Evolutionary conservation across 2,329 filamentous ascomycete genomes (phyloP).

Genomic region (Aphanocladium album): DNA sequence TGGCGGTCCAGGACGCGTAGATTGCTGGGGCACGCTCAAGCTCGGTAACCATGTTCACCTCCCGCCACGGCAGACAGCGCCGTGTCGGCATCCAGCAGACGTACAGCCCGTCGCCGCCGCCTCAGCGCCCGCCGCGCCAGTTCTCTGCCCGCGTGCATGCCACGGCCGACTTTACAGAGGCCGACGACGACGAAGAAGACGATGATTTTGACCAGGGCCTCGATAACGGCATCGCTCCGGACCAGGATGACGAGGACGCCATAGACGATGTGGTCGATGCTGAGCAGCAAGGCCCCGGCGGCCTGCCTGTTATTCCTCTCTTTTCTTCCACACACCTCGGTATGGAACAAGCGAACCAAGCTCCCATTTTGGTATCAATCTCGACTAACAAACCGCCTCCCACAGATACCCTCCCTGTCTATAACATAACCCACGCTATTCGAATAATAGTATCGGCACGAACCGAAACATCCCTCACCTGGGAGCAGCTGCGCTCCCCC

Average conservation of each 20-base stretch:
- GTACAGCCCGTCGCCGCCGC: constrained; percentile 27
- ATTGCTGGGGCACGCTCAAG: neutral
- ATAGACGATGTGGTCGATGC: constrained; percentile 33
- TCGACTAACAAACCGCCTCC: constrained; percentile 19
- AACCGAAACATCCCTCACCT: constrained; percentile 87
- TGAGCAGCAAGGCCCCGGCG: constrained; percentile 19
- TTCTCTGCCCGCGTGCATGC: constrained; percentile 40
- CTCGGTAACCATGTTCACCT: constrained; percentile 30
- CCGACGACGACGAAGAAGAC: constrained; percentile 50
- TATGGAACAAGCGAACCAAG: constrained; percentile 30
- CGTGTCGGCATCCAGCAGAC: constrained; percentile 24
- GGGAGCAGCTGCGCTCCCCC: constrained; percentile 93
- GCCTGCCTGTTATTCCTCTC: constrained; percentile 58
- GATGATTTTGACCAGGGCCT: constrained; percentile 34
- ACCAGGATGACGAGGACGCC: constrained; percentile 41
- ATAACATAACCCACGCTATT: constrained; percentile 85
- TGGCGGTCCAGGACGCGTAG: constrained; percentile 8
- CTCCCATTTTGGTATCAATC: neutral
- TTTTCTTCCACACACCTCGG: constrained; percentile 76
- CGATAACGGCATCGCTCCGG: constrained; percentile 45
- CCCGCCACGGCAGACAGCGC: constrained; percentile 30
- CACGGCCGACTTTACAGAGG: constrained; percentile 61
- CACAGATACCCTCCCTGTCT: constrained; percentile 78
- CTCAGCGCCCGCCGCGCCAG: constrained; percentile 23
- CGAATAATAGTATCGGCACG: constrained; percentile 76